Conservation (phyloP, 2,329 filamentous ascomycete genomes). For the Penicillium sp. region DNA sequence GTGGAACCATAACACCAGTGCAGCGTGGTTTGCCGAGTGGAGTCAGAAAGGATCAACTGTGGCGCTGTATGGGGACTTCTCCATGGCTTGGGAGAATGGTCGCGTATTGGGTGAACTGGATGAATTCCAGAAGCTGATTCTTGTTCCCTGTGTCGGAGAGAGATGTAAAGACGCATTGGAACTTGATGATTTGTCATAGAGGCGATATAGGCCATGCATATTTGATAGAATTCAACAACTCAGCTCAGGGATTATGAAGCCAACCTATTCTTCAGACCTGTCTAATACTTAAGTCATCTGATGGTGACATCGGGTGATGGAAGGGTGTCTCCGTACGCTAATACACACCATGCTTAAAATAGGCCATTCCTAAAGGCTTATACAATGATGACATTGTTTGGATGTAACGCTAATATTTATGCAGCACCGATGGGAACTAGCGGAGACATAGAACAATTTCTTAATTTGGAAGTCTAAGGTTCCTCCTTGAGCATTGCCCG, state of each 20-base stretch:
- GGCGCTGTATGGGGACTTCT: slow-evolving; percentile 13
- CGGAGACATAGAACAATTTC: too few relatives aligned
- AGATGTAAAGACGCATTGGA: slow-evolving; percentile 6
- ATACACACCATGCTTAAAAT: background rate
- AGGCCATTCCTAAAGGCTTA: background rate
- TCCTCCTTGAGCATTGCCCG: background rate
- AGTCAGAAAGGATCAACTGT: background rate
- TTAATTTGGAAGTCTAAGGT: too few relatives aligned
- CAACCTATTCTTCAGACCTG: background rate
- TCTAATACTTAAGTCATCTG: background rate
- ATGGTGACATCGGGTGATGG: background rate
- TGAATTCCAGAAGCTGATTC: slow-evolving; percentile 8
- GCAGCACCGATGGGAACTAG: background rate
- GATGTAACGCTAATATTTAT: background rate
- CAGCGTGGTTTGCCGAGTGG: slow-evolving; percentile 3
- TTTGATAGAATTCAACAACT: background rate
- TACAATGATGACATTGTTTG: background rate
- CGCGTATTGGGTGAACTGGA: slow-evolving; percentile 1
- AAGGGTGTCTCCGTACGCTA: background rate
- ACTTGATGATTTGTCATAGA: background rate
- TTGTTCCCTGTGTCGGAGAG: slow-evolving; percentile 9
- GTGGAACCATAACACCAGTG: slow-evolving; percentile 4
- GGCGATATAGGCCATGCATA: background rate
- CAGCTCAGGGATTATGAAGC: background rate
- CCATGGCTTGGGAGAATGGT: slow-evolving; percentile 9